Evolutionary conservation across 179 eudicot genomes (phyloP).

Genomic region (Actinidia chinensis): DNA sequence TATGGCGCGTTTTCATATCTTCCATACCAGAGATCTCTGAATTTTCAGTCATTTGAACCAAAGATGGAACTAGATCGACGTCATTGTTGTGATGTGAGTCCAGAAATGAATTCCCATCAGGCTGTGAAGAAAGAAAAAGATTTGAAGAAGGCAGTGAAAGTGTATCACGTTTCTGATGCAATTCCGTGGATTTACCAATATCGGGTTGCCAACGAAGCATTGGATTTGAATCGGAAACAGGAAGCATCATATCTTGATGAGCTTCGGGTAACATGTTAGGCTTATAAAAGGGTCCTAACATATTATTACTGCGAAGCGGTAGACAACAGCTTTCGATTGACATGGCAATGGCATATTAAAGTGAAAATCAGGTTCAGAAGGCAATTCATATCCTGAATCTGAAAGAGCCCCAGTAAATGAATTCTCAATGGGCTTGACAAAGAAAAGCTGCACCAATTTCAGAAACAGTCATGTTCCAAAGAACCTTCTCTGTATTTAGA

Average conservation of each 20-base stretch:
- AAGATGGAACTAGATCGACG: constrained; percentile 20
- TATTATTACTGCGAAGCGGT: constrained; percentile 51
- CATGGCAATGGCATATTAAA: constrained; percentile 62
- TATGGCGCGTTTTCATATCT: constrained; percentile 19
- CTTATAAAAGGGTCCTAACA: constrained; percentile 43
- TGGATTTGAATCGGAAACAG: constrained; percentile 28
- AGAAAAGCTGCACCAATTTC: constrained; percentile 71
- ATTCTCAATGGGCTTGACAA: constrained; percentile 57
- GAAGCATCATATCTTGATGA: constrained; percentile 39
- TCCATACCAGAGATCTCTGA: constrained; percentile 12
- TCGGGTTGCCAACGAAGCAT: constrained; percentile 32
- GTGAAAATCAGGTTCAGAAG: constrained; percentile 43
- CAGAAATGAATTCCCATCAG: constrained; percentile 14
- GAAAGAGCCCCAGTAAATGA: constrained; percentile 40
- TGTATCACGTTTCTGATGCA: constrained; percentile 19
- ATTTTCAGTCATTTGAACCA: constrained; percentile 14
- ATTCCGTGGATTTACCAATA: constrained; percentile 32
- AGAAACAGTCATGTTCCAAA: constrained; percentile 78
- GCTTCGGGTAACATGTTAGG: constrained; percentile 39
- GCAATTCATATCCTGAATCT: constrained; percentile 31
- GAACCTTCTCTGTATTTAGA: constrained; percentile 50
- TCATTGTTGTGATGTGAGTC: constrained; percentile 25
- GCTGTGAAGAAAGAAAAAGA: constrained; percentile 29
- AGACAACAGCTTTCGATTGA: constrained; percentile 58
- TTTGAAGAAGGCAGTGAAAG: constrained; percentile 27